These are phyloP conservation scores for Hypomyces perniciosus DNA, from an alignment of 2,329 filamentous ascomycete genomes.

Conservation along the genomic window DNA sequence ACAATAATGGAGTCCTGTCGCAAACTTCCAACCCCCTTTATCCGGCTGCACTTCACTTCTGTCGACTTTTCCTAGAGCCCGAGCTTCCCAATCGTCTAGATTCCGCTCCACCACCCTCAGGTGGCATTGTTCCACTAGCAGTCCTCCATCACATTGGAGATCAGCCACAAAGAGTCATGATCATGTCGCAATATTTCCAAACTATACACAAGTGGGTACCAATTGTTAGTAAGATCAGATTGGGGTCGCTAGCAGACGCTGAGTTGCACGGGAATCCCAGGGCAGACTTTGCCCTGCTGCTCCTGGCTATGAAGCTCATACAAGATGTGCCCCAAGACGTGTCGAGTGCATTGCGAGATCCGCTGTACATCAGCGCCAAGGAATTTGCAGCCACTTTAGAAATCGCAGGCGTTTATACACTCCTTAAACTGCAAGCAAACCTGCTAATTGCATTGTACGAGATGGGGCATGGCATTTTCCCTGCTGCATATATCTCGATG, in stretches of 20 bases:
- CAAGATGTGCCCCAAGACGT: constrained; percentile 11
- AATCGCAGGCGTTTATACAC: constrained; percentile 18
- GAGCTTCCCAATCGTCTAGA: constrained; percentile 3
- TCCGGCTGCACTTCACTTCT: constrained; percentile 9
- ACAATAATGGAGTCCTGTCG: neutral
- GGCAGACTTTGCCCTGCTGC: constrained; percentile 15
- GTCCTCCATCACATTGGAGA: constrained; percentile 4
- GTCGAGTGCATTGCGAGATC: constrained; percentile 5
- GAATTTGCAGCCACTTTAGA: constrained; percentile 16
- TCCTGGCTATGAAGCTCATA: constrained; percentile 23
- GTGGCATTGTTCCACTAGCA: constrained; percentile 2
- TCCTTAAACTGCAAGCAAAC: constrained; percentile 22
- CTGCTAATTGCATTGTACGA: constrained; percentile 28
- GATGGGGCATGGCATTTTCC: constrained; percentile 29
- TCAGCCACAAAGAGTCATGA: neutral
- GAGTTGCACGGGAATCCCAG: neutral
- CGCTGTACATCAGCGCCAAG: constrained; percentile 13
- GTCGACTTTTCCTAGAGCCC: constrained; percentile 11
- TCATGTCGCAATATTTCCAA: constrained; percentile 10
- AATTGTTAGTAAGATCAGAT: constrained; percentile 10
- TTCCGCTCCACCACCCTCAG: neutral
- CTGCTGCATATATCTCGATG: constrained; percentile 25
- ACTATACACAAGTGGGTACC: constrained; percentile 14
- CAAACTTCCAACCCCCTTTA: neutral
- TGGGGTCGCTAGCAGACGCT: neutral